These are phyloP conservation scores for Cinchona pubescens DNA, from an alignment of 257 asterid species.

Conservation along the genomic window DNA sequence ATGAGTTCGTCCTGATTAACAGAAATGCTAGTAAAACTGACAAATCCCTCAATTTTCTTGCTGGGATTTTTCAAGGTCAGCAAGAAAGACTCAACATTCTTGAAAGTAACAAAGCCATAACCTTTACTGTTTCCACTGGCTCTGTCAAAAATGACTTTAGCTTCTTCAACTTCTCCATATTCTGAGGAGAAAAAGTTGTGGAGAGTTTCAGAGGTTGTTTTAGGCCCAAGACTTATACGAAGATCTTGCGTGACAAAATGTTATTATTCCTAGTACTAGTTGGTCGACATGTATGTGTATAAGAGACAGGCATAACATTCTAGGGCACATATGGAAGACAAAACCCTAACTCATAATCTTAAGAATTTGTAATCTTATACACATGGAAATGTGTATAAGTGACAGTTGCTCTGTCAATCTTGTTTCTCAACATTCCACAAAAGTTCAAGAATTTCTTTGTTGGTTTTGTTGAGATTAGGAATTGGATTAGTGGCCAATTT, in stretches of 20 bases:
- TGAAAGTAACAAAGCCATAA: background rate
- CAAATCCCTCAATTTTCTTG: slow-evolving; percentile 2
- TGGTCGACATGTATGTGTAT: too few species aligned
- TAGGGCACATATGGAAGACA: too few species aligned
- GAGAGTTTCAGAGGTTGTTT: background rate
- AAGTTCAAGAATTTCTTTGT: background rate
- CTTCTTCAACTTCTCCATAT: slow-evolving; percentile 8
- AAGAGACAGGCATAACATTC: too few species aligned
- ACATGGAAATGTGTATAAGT: too few species aligned
- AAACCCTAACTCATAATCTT: too few species aligned
- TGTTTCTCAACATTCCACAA: background rate
- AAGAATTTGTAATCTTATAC: too few species aligned
- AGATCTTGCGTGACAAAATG: too few species aligned
- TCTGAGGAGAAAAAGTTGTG: background rate
- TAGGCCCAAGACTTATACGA: too few species aligned
- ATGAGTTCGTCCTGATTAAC: too few species aligned
- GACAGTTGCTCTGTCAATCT: background rate
- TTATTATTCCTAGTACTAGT: too few species aligned
- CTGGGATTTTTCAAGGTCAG: slow-evolving; percentile 3
- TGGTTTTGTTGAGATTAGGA: background rate
- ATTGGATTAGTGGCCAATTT: too few species aligned
- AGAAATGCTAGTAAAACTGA: background rate
- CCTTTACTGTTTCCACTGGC: background rate
- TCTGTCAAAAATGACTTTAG: background rate
- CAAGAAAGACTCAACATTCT: background rate